Evolutionary conservation across 768 basidiomycete species (phyloP).

Genomic region (Serendipita indica): DNA sequence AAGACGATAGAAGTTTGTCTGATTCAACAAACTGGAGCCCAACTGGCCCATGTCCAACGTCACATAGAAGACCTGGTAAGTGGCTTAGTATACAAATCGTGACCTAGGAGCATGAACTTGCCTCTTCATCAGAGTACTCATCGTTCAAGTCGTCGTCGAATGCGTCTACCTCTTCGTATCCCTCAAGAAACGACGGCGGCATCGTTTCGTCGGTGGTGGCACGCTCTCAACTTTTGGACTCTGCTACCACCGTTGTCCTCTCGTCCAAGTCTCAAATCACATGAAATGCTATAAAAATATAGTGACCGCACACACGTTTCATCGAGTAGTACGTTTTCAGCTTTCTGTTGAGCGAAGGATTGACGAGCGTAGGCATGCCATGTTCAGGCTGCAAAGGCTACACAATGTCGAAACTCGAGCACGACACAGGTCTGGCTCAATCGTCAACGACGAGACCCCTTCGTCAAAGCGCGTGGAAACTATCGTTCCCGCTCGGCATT

Average conservation of each 20-base stretch:
- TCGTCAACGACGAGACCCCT: slow-evolving; percentile 57
- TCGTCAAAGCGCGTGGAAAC: slow-evolving; percentile 39
- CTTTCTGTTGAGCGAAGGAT: too few relatives aligned
- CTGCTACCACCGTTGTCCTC: too few relatives aligned
- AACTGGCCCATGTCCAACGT: slow-evolving; percentile 58
- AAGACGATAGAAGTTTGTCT: slow-evolving; percentile 51
- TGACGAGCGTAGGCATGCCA: too few relatives aligned
- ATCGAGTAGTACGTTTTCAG: too few relatives aligned
- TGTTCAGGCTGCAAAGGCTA: too few relatives aligned
- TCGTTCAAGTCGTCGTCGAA: slow-evolving; percentile 44
- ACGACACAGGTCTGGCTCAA: slow-evolving; percentile 37
- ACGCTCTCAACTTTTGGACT: too few relatives aligned
- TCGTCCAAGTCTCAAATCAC: too few relatives aligned
- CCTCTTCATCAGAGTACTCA: slow-evolving; percentile 45
- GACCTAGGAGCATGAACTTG: slow-evolving; percentile 21
- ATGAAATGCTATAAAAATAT: too few relatives aligned
- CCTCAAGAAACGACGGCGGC: slow-evolving; percentile 17
- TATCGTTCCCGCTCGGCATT: slow-evolving; percentile 84
- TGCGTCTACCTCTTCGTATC: slow-evolving; percentile 30
- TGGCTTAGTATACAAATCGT: neutral
- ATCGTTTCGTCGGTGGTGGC: neutral
- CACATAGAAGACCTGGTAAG: slow-evolving; percentile 39
- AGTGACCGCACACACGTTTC: too few relatives aligned
- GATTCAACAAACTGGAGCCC: slow-evolving; percentile 63
- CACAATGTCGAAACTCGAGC: neutral